Conservation (phyloP, 116 monocot species). For the Dioscorea cayenensis region DNA sequence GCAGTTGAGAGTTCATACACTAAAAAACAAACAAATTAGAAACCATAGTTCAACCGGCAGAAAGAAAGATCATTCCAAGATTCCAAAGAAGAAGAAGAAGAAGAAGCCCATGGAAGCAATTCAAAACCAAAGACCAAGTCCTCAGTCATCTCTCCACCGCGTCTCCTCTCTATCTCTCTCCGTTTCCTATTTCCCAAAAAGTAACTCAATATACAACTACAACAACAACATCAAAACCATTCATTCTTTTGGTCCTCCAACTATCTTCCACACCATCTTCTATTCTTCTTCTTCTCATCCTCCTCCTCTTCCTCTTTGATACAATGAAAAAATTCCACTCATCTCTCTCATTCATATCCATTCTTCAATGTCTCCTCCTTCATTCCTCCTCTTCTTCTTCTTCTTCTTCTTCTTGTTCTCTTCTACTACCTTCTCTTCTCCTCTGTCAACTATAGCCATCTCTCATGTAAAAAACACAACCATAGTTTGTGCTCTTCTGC, state of each 20-base stretch:
- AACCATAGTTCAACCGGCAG: too few species aligned
- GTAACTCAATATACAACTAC: neutral
- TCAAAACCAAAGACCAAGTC: neutral
- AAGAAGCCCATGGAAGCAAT: neutral
- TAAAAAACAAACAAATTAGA: too few species aligned
- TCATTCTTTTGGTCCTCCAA: neutral
- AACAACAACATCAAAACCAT: neutral
- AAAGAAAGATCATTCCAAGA: neutral
- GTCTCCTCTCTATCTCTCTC: constrained; percentile 2
- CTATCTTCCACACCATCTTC: neutral
- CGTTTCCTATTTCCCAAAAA: neutral
- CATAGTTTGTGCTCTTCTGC: constrained; percentile 59
- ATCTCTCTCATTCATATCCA: neutral
- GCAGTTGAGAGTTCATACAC: too few species aligned
- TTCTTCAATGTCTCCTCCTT: constrained; percentile 7
- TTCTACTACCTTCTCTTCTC: neutral
- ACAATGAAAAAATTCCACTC: neutral
- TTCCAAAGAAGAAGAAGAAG: neutral
- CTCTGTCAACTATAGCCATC: constrained; percentile 52
- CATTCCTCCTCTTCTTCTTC: neutral
- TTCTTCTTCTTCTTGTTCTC: neutral
- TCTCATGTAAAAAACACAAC: constrained; percentile 36
- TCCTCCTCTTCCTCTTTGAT: neutral
- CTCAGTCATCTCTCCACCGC: neutral
- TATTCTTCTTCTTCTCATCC: neutral